Base-by-base conservation (phyloP, 345 rosid species). In the Moricandia moricandioides region DNA sequence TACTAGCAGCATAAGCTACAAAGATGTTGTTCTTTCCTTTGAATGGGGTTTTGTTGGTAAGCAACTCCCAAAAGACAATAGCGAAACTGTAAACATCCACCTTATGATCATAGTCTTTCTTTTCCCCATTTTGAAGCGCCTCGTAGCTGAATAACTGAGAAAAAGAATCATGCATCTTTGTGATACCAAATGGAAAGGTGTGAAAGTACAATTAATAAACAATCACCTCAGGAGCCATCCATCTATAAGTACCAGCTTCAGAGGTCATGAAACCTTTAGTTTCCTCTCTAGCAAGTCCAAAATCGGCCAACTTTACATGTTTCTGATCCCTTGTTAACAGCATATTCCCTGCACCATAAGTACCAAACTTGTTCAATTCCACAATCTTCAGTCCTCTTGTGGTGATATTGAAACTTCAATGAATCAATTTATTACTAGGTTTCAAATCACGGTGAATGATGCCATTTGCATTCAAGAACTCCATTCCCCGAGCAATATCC, bases 41-140 rank as follows among this genome's bases (percentile, higher is more conserved):
- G 77, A 84, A 90, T 40, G 93, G 96, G 61, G 79, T 69, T 83
- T 80, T 79, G 75, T 88, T 90, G 7, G 90, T 85, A 37, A 88
- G 85, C 76, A 90, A 24, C 82, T 90, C 96, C 96, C 96, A 90
- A 54, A 88, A 76, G 34, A 90, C 87, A 18, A 90, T 84, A 21
- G 93, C 71, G 69, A 87, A 90, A 66, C 96, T 90, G 78, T 87
- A 90, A 29, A 87, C 93, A 71, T 90, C 96, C 62, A 86, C 96
- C 80, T 88, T 90, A 82, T 85, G 91, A 71, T 90, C 90, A 30
- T 90, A 90, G 61, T 83, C 86, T 77, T 86, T 87, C 84, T 84
- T 87, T 65, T 60, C 85, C 40, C 91, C 91, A 12, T 33, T 13
- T 26, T 59, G 80, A 45, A 84, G 78, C 47, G 91, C 82, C 26